These are phyloP conservation scores for Lachnellula hyalina DNA, from an alignment of 2,329 filamentous ascomycete genomes.

Conservation along the genomic window DNA sequence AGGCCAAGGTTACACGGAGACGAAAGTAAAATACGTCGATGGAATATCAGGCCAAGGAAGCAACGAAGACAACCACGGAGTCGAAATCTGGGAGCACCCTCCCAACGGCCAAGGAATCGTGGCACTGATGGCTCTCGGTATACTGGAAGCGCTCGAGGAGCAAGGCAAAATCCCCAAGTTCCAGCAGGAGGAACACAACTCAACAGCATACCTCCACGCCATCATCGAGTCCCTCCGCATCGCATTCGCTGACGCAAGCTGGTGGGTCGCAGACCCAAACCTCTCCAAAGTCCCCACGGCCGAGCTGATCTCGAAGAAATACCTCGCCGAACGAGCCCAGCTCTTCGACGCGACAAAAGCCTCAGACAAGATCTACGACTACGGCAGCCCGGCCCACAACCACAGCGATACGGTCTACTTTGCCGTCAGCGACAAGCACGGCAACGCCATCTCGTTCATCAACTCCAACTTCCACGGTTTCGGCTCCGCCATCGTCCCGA, in stretches of 20 bases:
- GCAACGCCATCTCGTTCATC: slow-evolving; percentile 94
- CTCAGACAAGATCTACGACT: slow-evolving; percentile 52
- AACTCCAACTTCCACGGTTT: slow-evolving; percentile 92
- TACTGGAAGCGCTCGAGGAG: slow-evolving; percentile 79
- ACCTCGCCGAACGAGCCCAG: slow-evolving; percentile 64
- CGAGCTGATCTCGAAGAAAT: slow-evolving; percentile 64
- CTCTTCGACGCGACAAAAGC: slow-evolving; percentile 56
- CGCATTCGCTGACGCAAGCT: slow-evolving; percentile 81
- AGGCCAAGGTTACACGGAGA: slow-evolving; percentile 54
- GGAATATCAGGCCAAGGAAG: slow-evolving; percentile 35
- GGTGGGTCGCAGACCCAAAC: slow-evolving; percentile 85
- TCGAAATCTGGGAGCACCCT: slow-evolving; percentile 93
- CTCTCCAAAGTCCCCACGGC: slow-evolving; percentile 63
- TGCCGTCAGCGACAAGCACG: slow-evolving; percentile 70
- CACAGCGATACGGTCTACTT: slow-evolving; percentile 96
- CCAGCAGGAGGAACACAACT: slow-evolving; percentile 70
- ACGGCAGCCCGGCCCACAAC: slow-evolving; percentile 79
- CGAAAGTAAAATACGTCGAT: slow-evolving; percentile 39
- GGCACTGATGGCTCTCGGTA: slow-evolving; percentile 88
- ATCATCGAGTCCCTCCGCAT: slow-evolving; percentile 84
- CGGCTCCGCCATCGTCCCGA: slow-evolving; percentile 79
- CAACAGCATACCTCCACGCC: slow-evolving; percentile 73
- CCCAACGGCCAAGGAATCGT: slow-evolving; percentile 96
- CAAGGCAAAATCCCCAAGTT: slow-evolving; percentile 70
- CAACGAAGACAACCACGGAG: slow-evolving; percentile 43